Conservation (phyloP, 306 rosid species). For the Urtica urens region DNA sequence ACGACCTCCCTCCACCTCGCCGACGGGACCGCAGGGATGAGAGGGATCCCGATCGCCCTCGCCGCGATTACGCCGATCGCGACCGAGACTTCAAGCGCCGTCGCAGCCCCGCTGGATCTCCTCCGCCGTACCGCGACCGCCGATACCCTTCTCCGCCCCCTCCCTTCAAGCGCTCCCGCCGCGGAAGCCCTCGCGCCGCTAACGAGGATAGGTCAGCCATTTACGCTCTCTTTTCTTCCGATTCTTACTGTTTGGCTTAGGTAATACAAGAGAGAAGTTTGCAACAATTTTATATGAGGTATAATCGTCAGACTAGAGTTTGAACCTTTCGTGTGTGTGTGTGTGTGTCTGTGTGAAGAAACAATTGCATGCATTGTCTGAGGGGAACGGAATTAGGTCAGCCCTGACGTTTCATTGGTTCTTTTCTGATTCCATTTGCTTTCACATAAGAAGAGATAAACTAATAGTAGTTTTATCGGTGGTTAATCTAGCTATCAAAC, state of each 20-base stretch:
- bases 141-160: slow-evolving; percentile 52
- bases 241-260: not conserved
- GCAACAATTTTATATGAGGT: too few species aligned
- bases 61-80: slow-evolving; percentile 64
- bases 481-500: too few species aligned
- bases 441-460: too few species aligned
- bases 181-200: slow-evolving; percentile 57
- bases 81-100: slow-evolving; percentile 17
- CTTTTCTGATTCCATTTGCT: too few species aligned
- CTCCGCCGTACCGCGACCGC: slow-evolving; percentile 49
- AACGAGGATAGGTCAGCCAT: slow-evolving; percentile 42
- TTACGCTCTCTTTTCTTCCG: not conserved
- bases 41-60: slow-evolving; percentile 64
- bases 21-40: slow-evolving; percentile 60
- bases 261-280: too few species aligned
- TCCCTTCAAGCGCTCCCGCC: slow-evolving; percentile 57
- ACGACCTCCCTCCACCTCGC: slow-evolving; percentile 21
- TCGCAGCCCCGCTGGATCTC: slow-evolving; percentile 12
- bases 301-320: too few species aligned
- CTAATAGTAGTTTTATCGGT: too few species aligned
- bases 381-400: too few species aligned
- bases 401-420: too few species aligned
- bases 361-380: too few species aligned
- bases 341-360: too few species aligned
- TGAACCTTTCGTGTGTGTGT: too few species aligned